Evolutionary conservation across 2,329 filamentous ascomycete genomes (phyloP).

Genomic region (Neofusicoccum umdonicola): DNA sequence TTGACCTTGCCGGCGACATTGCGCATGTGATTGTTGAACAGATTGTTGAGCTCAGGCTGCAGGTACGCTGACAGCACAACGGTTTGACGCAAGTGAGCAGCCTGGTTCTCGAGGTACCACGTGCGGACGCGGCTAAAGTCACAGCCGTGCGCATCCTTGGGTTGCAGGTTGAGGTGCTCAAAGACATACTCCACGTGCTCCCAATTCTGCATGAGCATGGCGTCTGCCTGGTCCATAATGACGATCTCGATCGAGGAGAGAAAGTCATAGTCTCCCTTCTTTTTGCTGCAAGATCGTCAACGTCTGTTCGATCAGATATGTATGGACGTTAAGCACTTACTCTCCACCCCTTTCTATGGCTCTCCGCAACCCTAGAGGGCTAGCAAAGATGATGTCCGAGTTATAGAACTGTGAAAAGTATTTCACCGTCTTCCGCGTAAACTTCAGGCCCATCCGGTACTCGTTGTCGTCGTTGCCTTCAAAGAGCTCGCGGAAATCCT

Average conservation of each 20-base stretch:
- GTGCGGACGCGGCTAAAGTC: conserved; percentile 87
- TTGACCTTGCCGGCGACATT: conserved; percentile 81
- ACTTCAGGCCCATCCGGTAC: conserved; percentile 94
- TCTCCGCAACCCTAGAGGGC: conserved; percentile 83
- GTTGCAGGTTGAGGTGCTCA: conserved; percentile 85
- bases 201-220: conserved; percentile 97
- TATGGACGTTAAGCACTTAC: background rate
- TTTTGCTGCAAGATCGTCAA: conserved; percentile 32
- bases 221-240: conserved; percentile 87
- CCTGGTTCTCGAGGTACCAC: conserved; percentile 91
- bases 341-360: conserved; percentile 76
- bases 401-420: conserved; percentile 95
- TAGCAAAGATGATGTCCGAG: conserved; percentile 91
- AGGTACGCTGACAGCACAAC: conserved; percentile 78
- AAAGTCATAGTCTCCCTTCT: conserved; percentile 80
- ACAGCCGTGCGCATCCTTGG: conserved; percentile 84
- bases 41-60: conserved; percentile 80
- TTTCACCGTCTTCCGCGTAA: conserved; percentile 93
- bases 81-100: conserved; percentile 79
- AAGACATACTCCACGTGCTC: conserved; percentile 93
- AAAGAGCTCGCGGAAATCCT: conserved; percentile 86
- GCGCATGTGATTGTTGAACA: conserved; percentile 72
- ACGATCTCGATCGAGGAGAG: conserved; percentile 90
- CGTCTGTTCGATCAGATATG: conserved; percentile 36
- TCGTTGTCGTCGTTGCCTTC: conserved; percentile 96